Percentiles rank a stretch among this genome's conserved stretches.
Conservation (phyloP, 1,284 basidiomycete species). For the Malassezia sp. region DNA sequence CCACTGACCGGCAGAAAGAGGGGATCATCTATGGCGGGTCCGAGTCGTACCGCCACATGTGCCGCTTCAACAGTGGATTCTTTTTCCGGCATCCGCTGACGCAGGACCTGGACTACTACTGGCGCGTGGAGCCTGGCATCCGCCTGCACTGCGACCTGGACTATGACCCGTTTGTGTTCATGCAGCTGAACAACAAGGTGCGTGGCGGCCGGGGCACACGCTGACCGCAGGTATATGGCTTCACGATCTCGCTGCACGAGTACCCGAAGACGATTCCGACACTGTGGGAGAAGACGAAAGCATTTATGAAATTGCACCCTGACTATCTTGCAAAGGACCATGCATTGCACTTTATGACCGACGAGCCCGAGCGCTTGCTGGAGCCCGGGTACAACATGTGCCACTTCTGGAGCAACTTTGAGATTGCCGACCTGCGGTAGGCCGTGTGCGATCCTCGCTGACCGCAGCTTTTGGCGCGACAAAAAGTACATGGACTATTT, state of each 20-base stretch:
- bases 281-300: constrained; percentile 60
- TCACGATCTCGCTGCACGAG: constrained; percentile 66
- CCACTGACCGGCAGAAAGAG: too few relatives aligned
- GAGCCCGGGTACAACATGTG: constrained; percentile 55
- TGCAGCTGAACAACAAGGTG: constrained; percentile 64
- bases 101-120: constrained; percentile 77
- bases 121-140: constrained; percentile 70
- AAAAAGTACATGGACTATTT: constrained; percentile 69
- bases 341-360: constrained; percentile 62
- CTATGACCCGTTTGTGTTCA: constrained; percentile 74
- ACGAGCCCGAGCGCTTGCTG: constrained; percentile 59
- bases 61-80: constrained; percentile 84
- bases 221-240: too few relatives aligned
- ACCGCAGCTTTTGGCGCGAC: constrained; percentile 67
- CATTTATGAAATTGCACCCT: constrained; percentile 60
- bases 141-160: constrained; percentile 65
- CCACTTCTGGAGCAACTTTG: constrained; percentile 58
- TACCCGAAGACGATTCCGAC: constrained; percentile 67
- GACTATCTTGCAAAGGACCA: constrained; percentile 61
- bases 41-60: constrained; percentile 54
- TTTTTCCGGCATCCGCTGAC: constrained; percentile 49
- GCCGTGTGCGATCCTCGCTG: too few relatives aligned
- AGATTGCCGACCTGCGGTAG: constrained; percentile 62
- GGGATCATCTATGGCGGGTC: constrained; percentile 76
- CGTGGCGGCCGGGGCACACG: too few relatives aligned